phyloP scores from a whole-genome alignment of 1,284 basidiomycete species.

The Serendipita sp. region DNA sequence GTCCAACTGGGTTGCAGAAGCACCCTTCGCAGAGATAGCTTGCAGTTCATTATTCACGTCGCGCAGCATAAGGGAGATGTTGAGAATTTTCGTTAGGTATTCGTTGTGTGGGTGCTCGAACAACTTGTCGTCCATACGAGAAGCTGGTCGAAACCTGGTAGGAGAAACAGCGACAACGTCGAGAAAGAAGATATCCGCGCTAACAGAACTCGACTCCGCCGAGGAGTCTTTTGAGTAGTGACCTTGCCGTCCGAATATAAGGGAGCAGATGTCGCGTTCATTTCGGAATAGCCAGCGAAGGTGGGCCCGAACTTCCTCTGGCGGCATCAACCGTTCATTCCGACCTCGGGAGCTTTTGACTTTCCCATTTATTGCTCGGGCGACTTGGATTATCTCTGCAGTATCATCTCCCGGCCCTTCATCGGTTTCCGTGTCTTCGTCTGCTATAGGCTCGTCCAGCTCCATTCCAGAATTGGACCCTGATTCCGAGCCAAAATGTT shows the following conservation, averaged over 20 bases:
- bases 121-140: conserved; percentile 81
- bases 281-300: conserved; percentile 79
- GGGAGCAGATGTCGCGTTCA: conserved; percentile 66
- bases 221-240: conserved; percentile 51
- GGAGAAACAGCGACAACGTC: conserved; percentile 86
- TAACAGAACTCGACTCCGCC: conserved; percentile 45
- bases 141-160: conserved; percentile 89
- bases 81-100: conserved; percentile 73
- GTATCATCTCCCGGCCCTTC: conserved; percentile 12
- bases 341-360: conserved; percentile 63
- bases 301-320: conserved; percentile 88
- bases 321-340: conserved; percentile 78
- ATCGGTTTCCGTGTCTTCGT: conserved; percentile 19
- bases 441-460: conserved; percentile 30
- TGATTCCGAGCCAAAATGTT: neutral
- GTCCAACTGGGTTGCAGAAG: conserved; percentile 30
- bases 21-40: conserved; percentile 44
- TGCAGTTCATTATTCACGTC: conserved; percentile 62
- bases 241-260: conserved; percentile 89
- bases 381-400: conserved; percentile 20
- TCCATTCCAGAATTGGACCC: conserved; percentile 16
- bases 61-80: conserved; percentile 67
- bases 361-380: conserved; percentile 63
- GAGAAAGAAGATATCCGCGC: conserved; percentile 95
- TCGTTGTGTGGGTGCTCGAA: conserved; percentile 98